A percentile compares a stretch with the other conserved stretches of the same genome.
phyloP scores from a whole-genome alignment of 257 asterid genomes.

The Rauvolfia tetraphylla region DNA sequence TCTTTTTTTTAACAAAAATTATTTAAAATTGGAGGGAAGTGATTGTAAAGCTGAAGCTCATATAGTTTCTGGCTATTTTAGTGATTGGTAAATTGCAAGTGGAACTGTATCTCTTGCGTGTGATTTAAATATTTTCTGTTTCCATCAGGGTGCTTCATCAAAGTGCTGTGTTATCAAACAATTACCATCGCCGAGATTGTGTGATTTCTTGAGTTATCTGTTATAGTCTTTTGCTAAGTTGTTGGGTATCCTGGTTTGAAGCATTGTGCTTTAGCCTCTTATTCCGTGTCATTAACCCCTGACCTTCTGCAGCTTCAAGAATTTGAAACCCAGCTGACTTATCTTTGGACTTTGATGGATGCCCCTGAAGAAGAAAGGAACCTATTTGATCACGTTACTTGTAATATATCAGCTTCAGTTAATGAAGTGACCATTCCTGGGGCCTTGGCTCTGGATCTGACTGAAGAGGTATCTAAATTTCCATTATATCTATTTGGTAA shows the following conservation, averaged over 20 bases:
- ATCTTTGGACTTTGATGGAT: constrained; percentile 99
- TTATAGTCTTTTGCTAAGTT: neutral
- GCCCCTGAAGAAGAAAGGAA: constrained; percentile 70
- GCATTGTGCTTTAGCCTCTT: neutral
- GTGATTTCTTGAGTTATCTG: neutral
- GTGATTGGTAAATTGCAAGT: neutral
- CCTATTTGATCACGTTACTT: constrained; percentile 66
- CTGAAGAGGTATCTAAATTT: constrained; percentile 60
- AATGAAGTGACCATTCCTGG: constrained; percentile 82
- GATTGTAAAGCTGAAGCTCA: neutral
- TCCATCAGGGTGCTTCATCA: neutral
- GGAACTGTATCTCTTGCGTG: neutral
- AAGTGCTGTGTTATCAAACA: neutral
- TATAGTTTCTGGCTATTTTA: neutral
- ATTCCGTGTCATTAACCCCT: constrained; percentile 10
- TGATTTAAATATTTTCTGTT: neutral
- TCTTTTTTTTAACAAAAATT: too few species aligned
- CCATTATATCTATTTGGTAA: neutral
- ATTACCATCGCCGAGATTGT: too few species aligned
- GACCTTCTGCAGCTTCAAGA: constrained; percentile 82
- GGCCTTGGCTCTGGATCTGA: constrained; percentile 82
- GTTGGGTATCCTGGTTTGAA: neutral
- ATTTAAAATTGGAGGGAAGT: too few species aligned
- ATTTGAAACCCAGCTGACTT: constrained; percentile 78
- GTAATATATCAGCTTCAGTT: constrained; percentile 83